phyloP scores from a whole-genome alignment of 2,329 filamentous ascomycete species.

The Biscogniauxia mediterranea region DNA sequence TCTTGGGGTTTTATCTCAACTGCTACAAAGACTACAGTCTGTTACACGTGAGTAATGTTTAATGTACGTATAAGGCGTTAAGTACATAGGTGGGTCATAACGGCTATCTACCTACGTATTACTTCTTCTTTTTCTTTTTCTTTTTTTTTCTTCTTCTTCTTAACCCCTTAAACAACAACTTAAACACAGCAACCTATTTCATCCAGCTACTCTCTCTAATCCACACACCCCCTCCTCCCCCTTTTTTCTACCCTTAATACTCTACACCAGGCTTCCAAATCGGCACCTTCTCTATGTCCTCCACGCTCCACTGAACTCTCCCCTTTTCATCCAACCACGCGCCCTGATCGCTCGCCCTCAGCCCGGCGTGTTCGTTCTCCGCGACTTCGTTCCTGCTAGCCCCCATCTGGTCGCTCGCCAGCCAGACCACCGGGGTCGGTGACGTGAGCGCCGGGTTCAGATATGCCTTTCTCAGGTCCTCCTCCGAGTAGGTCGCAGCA shows the following conservation, averaged over 20 bases:
- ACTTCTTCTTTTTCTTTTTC: no score
- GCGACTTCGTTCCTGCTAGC: slow-evolving; percentile 59
- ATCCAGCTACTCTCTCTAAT: no score
- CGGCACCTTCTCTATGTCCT: slow-evolving; percentile 26
- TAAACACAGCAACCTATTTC: no score
- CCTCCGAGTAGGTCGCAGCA: slow-evolving; percentile 25
- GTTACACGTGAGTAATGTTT: no score
- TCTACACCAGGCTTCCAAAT: slow-evolving; percentile 8
- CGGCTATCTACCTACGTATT: no score
- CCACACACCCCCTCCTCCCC: no score
- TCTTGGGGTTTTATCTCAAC: no score
- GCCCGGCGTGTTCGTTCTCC: slow-evolving; percentile 57
- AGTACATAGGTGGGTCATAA: no score
- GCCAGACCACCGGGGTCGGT: slow-evolving; percentile 60
- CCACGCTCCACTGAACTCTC: slow-evolving; percentile 23
- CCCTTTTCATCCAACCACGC: slow-evolving; percentile 57
- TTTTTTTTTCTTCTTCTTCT: no score
- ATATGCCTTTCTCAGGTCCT: slow-evolving; percentile 30
- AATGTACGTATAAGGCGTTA: no score
- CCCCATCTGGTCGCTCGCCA: slow-evolving; percentile 60
- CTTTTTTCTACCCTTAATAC: not conserved
- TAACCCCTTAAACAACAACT: no score
- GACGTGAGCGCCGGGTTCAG: slow-evolving; percentile 34
- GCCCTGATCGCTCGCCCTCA: slow-evolving; percentile 65
- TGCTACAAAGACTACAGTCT: no score